Evolutionary conservation across 441 rosid genomes (phyloP).

Genomic region (Populus hybrid): DNA sequence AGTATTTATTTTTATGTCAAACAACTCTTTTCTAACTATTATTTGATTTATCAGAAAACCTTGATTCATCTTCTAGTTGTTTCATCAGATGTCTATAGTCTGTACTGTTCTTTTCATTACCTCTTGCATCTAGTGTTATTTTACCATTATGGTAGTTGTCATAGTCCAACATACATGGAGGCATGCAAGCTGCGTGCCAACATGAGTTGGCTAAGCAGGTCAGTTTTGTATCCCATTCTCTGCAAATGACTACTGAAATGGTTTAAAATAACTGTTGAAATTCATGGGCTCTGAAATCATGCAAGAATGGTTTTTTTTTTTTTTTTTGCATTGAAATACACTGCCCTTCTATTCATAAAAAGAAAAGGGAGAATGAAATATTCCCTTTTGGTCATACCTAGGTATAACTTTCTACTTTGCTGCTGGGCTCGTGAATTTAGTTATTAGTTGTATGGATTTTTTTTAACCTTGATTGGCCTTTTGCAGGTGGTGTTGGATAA

Average conservation of each 20-base stretch:
- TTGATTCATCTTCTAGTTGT: neutral
- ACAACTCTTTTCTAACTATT: neutral
- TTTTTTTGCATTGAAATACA: neutral
- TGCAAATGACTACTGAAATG: neutral
- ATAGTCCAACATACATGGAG: neutral
- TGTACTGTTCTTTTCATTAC: neutral
- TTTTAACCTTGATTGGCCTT: slow-evolving; percentile 2
- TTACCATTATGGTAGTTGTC: neutral
- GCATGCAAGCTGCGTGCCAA: neutral
- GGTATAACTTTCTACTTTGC: neutral
- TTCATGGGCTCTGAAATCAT: neutral
- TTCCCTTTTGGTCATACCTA: neutral
- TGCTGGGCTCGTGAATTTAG: neutral
- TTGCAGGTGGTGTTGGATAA: slow-evolving; percentile 83
- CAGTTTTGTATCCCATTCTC: neutral
- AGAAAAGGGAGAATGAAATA: neutral
- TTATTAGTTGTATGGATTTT: neutral
- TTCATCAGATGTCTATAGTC: neutral
- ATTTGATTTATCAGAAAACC: neutral
- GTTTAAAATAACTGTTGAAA: neutral
- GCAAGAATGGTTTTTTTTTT: neutral
- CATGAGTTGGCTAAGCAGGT: neutral
- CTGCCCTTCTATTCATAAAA: neutral
- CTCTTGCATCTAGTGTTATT: neutral
- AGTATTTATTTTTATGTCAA: neutral